These are phyloP conservation scores for Scutellaria baicalensis DNA, from an alignment of 257 asterid genomes.

Conservation along the genomic window DNA sequence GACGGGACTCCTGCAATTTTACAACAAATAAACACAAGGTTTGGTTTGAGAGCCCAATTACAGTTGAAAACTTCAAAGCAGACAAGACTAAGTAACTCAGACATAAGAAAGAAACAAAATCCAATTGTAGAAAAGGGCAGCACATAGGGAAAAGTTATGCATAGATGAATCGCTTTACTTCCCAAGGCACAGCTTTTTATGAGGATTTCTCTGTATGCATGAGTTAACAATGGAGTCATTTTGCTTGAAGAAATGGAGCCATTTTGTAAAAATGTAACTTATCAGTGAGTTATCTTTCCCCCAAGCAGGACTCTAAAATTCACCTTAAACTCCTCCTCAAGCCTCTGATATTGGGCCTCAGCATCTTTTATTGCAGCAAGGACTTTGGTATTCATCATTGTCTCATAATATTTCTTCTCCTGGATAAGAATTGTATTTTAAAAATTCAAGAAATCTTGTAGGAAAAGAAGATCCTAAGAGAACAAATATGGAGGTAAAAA, in stretches of 20 bases:
- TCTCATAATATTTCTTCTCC: conserved; percentile 60
- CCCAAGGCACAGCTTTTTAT: neutral
- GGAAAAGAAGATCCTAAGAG: conserved; percentile 1
- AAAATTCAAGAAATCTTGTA: neutral
- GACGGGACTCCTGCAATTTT: conserved; percentile 53
- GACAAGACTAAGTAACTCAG: neutral
- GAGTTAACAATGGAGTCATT: neutral
- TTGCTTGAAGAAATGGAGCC: conserved; percentile 9
- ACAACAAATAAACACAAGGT: conserved; percentile 17
- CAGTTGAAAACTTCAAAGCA: conserved; percentile 2
- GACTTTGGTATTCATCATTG: conserved; percentile 40
- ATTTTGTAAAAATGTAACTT: neutral
- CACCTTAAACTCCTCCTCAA: conserved; percentile 68
- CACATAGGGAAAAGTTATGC: neutral
- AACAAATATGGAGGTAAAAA: conserved; percentile 14
- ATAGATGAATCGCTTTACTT: neutral
- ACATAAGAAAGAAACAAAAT: neutral
- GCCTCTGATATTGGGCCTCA: conserved; percentile 44
- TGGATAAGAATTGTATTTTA: conserved; percentile 24
- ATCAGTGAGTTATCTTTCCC: conserved; percentile 9
- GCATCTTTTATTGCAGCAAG: conserved; percentile 47
- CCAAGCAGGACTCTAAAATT: conserved; percentile 13
- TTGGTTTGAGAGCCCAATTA: conserved; percentile 4
- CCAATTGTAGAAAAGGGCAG: neutral
- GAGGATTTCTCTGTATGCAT: neutral